These are phyloP conservation scores for Falciphora oryzae DNA, from an alignment of 2,329 filamentous ascomycete species.

Conservation along the genomic window DNA sequence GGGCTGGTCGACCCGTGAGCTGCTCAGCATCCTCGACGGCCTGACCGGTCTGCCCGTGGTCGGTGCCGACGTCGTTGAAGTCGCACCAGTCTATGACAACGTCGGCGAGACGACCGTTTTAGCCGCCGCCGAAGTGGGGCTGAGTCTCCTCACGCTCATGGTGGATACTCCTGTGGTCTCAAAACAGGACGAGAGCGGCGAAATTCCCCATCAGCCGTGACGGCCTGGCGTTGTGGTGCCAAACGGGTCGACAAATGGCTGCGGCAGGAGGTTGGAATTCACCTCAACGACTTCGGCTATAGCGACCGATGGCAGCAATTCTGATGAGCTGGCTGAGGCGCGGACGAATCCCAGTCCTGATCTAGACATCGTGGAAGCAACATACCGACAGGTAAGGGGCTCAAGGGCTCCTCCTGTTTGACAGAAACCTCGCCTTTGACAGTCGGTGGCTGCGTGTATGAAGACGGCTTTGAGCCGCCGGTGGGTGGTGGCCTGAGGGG, in stretches of 20 bases:
- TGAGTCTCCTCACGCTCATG: constrained; percentile 10
- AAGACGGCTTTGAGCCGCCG: constrained; percentile 7
- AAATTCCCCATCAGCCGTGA: not conserved
- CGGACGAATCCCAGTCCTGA: not conserved
- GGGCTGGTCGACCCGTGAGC: constrained; percentile 73
- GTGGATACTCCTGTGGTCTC: constrained; percentile 8
- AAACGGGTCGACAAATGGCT: constrained; percentile 14
- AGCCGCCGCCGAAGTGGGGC: constrained; percentile 8
- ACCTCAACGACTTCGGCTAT: constrained; percentile 11
- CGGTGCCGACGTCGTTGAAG: constrained; percentile 75
- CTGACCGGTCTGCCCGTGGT: constrained; percentile 67
- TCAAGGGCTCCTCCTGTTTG: not conserved
- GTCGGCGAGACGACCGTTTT: constrained; percentile 58
- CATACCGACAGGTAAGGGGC: not conserved
- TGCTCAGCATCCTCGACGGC: constrained; percentile 67
- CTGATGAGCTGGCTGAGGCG: not conserved
- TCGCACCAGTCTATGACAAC: constrained; percentile 71
- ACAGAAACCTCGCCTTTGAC: constrained; percentile 11
- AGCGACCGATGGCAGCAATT: not conserved
- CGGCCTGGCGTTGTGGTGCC: not conserved
- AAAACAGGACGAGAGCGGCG: not conserved
- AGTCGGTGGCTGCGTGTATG: constrained; percentile 6
- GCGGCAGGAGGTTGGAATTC: constrained; percentile 13
- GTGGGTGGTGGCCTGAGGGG: constrained; percentile 12
- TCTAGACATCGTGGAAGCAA: not conserved